Base-by-base conservation (phyloP, 208 protist genomes). In the Leishmania arabica region DNA sequence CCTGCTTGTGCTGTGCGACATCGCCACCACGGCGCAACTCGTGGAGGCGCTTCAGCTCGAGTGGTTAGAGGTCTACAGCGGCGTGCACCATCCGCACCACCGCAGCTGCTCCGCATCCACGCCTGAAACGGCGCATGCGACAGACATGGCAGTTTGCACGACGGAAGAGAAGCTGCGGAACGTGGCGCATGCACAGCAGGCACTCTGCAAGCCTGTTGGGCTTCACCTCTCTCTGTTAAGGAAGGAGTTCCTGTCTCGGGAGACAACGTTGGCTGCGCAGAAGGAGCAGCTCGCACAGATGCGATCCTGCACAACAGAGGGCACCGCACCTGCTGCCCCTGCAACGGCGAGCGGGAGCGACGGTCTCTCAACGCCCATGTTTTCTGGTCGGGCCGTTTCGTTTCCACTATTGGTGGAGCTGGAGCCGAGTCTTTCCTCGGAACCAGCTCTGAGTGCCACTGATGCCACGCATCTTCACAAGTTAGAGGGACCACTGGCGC, bases 31-130 rank as follows among this genome's bases (percentile, higher is more conserved):
- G 17, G 27, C 74, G 34, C 73, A 70, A 66, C 73, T 85, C 24
- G 82, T 85, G 27, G 82, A 85, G 65, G 82, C 71, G 56, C 77
- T 85, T 49, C 82, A 85, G 73, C 82, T 82, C 47, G 73, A 85
- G 77, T 85, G 82, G 82, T 40, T 85, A 27, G 82, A 85, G 51
- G 77, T 73, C 11, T 85, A 82, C 82, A 79, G 77, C 5, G 82
- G 77, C 0, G 75, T 73, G 0, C 82, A 85, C 65, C 73, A 75
- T 8, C 82, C 77, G 3, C 69, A 78, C 37, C 64, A 64, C 37
- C 49, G 49, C 37, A 72, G 34, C 31, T 69, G 70, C 19, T 40
- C 81, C 3, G 9, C 47, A 13, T n/a, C 81, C 21, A 37, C 77
- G 1, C 62, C 62, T 53, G 62, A 77, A 2, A 31, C 42, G 13